These are phyloP conservation scores for Exophiala oligosperma DNA, from an alignment of 2,329 filamentous ascomycete genomes.

Conservation along the genomic window DNA sequence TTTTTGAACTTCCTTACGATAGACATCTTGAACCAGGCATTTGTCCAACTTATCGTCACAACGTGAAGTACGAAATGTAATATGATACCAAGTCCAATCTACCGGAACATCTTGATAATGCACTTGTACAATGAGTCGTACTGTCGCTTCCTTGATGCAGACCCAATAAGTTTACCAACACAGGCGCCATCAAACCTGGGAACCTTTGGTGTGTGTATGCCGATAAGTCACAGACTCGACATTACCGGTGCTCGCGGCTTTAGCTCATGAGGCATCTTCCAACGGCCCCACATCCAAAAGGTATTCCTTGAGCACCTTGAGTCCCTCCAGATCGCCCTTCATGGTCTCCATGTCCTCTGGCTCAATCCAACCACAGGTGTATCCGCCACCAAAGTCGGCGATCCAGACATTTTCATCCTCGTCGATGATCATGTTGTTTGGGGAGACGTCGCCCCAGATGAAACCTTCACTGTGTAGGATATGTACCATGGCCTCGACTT, in stretches of 20 bases:
- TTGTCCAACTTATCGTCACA: too few species aligned
- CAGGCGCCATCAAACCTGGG: too few species aligned
- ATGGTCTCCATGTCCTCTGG: conserved; percentile 23
- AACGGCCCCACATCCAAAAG: not conserved
- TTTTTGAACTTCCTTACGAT: too few species aligned
- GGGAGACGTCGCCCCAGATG: conserved; percentile 31
- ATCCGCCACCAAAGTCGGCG: conserved; percentile 32
- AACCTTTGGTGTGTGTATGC: not conserved
- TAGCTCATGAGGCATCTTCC: too few species aligned
- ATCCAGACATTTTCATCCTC: conserved; percentile 26
- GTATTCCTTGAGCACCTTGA: conserved; percentile 15
- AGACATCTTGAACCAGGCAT: too few species aligned
- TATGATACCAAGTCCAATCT: too few species aligned
- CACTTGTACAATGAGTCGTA: too few species aligned
- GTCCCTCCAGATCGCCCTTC: conserved; percentile 28
- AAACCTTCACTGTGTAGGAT: conserved; percentile 22
- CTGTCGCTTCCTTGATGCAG: too few species aligned
- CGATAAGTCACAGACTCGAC: not conserved
- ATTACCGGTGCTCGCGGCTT: not conserved
- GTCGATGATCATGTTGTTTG: conserved; percentile 32
- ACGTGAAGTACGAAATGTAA: too few species aligned
- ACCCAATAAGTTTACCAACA: too few species aligned
- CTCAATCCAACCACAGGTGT: conserved; percentile 28
- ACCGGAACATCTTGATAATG: too few species aligned
- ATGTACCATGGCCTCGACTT: conserved; percentile 1